These are phyloP conservation scores for Hordeum vulgare DNA, from an alignment of 176 grass and related monocot species.

Conservation along the genomic window DNA sequence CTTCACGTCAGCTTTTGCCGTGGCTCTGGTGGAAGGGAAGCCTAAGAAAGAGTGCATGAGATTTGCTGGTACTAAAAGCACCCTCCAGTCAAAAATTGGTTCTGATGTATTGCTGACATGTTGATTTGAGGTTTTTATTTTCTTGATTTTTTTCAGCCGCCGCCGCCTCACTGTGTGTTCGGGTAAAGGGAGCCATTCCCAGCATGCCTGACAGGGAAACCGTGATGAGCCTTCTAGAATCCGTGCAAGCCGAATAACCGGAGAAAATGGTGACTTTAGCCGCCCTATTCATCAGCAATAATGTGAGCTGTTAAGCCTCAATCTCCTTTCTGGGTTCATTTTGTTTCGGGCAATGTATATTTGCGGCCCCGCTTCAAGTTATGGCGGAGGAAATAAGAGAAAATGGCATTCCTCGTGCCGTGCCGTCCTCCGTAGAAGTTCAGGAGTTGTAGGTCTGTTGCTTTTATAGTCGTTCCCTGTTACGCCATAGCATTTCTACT, in stretches of 20 bases:
- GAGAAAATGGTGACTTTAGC: not conserved
- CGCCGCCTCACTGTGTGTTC: conserved; percentile 78
- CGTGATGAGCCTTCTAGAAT: conserved; percentile 61
- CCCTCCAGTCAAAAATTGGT: not conserved
- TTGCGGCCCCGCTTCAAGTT: not conserved
- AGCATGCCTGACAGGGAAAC: conserved; percentile 80
- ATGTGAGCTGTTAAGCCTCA: conserved; percentile 25
- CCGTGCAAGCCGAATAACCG: conserved; percentile 20
- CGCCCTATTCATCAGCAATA: conserved; percentile 13
- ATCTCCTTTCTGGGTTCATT: not conserved
- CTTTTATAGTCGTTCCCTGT: not conserved
- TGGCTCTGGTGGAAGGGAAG: conserved; percentile 82
- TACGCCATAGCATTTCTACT: not conserved
- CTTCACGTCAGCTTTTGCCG: conserved; percentile 94
- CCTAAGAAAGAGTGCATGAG: conserved; percentile 72
- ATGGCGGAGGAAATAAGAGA: not conserved
- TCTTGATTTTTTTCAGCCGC: conserved; percentile 62
- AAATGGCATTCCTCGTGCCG: not conserved
- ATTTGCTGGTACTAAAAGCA: conserved; percentile 72
- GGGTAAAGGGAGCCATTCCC: conserved; percentile 89
- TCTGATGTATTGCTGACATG: not conserved
- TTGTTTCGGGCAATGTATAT: not conserved
- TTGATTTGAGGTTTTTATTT: conserved; percentile 9
- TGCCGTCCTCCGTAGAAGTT: not conserved
- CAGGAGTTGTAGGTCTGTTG: not conserved